Conservation (phyloP, 495 filamentous ascomycete genomes). For the Halenospora varia region DNA sequence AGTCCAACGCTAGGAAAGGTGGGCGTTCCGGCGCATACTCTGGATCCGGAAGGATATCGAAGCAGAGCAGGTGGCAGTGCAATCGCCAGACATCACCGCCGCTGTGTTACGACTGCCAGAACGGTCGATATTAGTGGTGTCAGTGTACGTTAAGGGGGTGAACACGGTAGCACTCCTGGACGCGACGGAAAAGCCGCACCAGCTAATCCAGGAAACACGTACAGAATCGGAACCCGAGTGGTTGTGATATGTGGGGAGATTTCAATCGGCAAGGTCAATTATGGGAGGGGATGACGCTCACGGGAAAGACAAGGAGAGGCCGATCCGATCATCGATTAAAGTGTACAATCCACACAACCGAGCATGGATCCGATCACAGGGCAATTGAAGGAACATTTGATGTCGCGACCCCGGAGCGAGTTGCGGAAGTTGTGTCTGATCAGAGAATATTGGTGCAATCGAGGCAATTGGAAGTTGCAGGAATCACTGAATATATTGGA, state of each 20-base stretch:
- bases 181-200: neutral
- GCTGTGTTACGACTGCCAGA: conserved; percentile 9
- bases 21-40: conserved; percentile 30
- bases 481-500: conserved; percentile 1
- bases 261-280: conserved; percentile 35
- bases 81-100: conserved; percentile 30
- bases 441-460: too few species aligned
- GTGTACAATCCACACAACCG: conserved; percentile 26
- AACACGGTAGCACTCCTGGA: conserved; percentile 1
- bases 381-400: conserved; percentile 30
- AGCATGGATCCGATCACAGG: conserved; percentile 33
- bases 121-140: conserved; percentile 12
- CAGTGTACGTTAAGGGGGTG: conserved; percentile 26
- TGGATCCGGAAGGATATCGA: conserved; percentile 29
- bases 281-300: conserved; percentile 33
- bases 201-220: conserved; percentile 6
- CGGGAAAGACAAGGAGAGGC: conserved; percentile 29
- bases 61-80: conserved; percentile 25
- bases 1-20: conserved; percentile 19
- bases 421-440: too few species aligned
- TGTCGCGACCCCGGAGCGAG: conserved; percentile 3
- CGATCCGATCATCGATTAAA: conserved; percentile 33
- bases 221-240: conserved; percentile 7
- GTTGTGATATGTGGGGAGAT: conserved; percentile 29
- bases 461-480: conserved; percentile 4